Evolutionary conservation across 306 rosid genomes (phyloP).

Genomic region (Corylus americana): DNA sequence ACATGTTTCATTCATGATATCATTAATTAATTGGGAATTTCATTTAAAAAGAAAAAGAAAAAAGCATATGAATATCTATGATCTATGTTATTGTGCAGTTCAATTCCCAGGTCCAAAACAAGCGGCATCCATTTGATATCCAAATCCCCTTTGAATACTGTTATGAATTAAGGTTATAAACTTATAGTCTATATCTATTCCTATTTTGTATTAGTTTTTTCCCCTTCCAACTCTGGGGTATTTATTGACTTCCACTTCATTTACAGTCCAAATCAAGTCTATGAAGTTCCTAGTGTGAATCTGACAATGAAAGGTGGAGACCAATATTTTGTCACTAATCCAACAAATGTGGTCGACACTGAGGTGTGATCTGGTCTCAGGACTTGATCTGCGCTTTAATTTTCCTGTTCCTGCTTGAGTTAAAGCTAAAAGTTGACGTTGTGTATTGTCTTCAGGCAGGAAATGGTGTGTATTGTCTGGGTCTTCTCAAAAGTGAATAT

Average conservation of each 20-base stretch:
- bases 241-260: conserved; percentile 26
- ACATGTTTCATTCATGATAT: conserved; percentile 2
- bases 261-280: conserved; percentile 46
- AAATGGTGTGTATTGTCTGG: conserved; percentile 47
- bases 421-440: conserved; percentile 10
- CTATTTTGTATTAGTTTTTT: not conserved
- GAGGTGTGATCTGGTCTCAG: conserved; percentile 25
- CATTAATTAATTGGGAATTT: not conserved
- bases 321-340: conserved; percentile 36
- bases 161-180: conserved; percentile 51
- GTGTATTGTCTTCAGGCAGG: conserved; percentile 39
- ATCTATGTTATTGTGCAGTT: conserved; percentile 52
- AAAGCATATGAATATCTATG: not conserved
- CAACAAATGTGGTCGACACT: conserved; percentile 13
- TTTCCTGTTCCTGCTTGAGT: conserved; percentile 3
- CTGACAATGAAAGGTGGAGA: conserved; percentile 81
- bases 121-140: conserved; percentile 23
- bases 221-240: not conserved
- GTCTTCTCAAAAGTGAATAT: conserved; percentile 51
- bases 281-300: conserved; percentile 42
- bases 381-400: not conserved
- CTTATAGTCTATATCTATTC: conserved; percentile 5
- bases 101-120: conserved; percentile 34
- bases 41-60: not conserved
- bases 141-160: conserved; percentile 75